Conservation (phyloP, 2,329 filamentous ascomycete genomes). For the Fusarium cyanostomum region DNA sequence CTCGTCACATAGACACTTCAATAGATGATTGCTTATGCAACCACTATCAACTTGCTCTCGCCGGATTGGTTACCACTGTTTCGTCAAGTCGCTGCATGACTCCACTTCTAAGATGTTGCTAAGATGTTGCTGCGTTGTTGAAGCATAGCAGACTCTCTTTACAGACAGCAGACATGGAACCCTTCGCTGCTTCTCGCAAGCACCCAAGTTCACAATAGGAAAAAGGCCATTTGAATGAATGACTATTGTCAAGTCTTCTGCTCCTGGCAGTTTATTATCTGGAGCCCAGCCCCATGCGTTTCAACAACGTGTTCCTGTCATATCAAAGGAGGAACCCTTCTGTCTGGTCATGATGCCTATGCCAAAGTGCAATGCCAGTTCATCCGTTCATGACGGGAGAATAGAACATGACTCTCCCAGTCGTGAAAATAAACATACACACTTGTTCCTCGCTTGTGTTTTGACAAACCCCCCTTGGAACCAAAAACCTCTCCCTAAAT, state of each 20-base stretch:
- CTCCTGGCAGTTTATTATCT: slow-evolving; percentile 42
- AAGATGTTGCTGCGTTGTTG: background rate
- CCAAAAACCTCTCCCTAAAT: slow-evolving; percentile 8
- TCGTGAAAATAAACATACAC: slow-evolving; percentile 25
- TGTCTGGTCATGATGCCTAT: slow-evolving; percentile 24
- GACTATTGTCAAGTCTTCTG: slow-evolving; percentile 30
- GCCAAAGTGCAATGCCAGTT: slow-evolving; percentile 13
- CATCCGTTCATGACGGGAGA: slow-evolving; percentile 21
- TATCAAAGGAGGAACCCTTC: slow-evolving; percentile 23
- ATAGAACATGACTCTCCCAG: slow-evolving; percentile 21
- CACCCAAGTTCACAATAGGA: background rate
- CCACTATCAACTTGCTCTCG: slow-evolving; percentile 6
- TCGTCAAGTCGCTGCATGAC: slow-evolving; percentile 19
- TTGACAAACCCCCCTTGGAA: slow-evolving; percentile 14
- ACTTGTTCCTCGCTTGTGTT: slow-evolving; percentile 24
- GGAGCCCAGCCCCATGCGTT: slow-evolving; percentile 38
- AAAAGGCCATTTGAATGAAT: background rate
- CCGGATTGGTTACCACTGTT: slow-evolving; percentile 38
- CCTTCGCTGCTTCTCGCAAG: no score
- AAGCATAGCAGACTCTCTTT: no score
- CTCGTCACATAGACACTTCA: slow-evolving; percentile 7
- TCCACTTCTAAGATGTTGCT: slow-evolving; percentile 29
- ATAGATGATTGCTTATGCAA: slow-evolving; percentile 17
- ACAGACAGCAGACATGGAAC: no score
- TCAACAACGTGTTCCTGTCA: slow-evolving; percentile 1